Conservation (phyloP, 2,329 filamentous ascomycete species). For the Rutstroemia sp. region DNA sequence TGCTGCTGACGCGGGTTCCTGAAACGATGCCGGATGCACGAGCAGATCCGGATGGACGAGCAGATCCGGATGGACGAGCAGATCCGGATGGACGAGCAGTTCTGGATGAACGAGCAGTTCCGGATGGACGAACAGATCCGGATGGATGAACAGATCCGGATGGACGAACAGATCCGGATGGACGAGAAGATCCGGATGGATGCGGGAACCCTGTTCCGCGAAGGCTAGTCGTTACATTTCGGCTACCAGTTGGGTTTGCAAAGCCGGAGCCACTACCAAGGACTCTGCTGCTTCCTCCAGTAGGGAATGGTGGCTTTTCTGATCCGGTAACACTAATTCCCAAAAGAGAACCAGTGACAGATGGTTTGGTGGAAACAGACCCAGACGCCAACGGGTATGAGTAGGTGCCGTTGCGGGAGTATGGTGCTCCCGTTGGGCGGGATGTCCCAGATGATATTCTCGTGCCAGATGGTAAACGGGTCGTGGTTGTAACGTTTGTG, state of each 20-base stretch:
- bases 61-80: background rate
- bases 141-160: background rate
- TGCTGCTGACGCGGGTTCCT: background rate
- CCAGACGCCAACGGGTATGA: background rate
- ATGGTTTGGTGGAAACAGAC: background rate
- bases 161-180: background rate
- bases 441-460: background rate
- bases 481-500: background rate
- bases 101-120: background rate
- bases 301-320: background rate
- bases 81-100: background rate
- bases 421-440: background rate
- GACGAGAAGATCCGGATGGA: background rate
- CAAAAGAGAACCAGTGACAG: background rate
- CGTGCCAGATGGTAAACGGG: conserved; percentile 4
- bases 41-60: background rate
- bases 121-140: background rate
- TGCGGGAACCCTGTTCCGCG: background rate
- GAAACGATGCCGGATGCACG: background rate
- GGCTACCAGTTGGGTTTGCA: background rate
- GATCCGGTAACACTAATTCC: background rate
- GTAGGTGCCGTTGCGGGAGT: conserved; percentile 2
- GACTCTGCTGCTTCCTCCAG: background rate
- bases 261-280: background rate
- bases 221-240: background rate